A percentile compares a stretch with the other conserved stretches of the same genome.
Evolutionary conservation across 352 stramenopile species (phyloP).

Genomic region (Phytophthora meadii): DNA sequence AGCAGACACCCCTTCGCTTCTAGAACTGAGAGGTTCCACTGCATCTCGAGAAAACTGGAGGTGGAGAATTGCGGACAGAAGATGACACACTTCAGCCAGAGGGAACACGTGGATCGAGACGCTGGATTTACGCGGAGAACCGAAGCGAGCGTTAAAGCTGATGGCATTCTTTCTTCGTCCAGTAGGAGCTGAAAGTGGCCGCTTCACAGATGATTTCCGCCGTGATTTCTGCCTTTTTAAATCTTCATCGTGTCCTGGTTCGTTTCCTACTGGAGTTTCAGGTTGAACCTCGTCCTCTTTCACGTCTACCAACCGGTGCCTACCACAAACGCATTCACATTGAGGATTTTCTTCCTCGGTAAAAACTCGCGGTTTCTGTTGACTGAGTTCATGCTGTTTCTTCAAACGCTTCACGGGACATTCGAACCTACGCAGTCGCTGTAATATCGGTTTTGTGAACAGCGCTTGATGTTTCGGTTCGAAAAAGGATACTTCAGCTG

Average conservation of each 20-base stretch:
- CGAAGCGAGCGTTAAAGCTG: slow-evolving; percentile 44
- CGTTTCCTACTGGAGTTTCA: slow-evolving; percentile 1
- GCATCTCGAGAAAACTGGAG: slow-evolving; percentile 66
- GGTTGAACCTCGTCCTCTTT: slow-evolving; percentile 17
- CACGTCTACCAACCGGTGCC: slow-evolving; percentile 45
- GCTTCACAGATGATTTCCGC: slow-evolving; percentile 42
- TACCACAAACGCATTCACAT: slow-evolving; percentile 60
- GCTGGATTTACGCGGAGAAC: slow-evolving; percentile 40
- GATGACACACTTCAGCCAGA: slow-evolving; percentile 63
- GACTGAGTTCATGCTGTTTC: slow-evolving; percentile 57
- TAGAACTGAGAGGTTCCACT: slow-evolving; percentile 17
- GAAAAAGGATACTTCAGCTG: slow-evolving; percentile 54
- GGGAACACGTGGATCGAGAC: slow-evolving; percentile 56
- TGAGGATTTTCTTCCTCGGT: slow-evolving; percentile 12
- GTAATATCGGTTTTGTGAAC: slow-evolving; percentile 28
- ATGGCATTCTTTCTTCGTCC: slow-evolving; percentile 55
- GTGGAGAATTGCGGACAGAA: slow-evolving; percentile 67
- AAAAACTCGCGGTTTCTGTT: slow-evolving; percentile 1
- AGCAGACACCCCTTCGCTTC: slow-evolving; percentile 19
- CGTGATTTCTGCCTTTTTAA: slow-evolving; percentile 27
- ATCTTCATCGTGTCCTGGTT: slow-evolving; percentile 14
- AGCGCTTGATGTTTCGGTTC: slow-evolving; percentile 16
- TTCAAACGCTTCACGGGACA: slow-evolving; percentile 50
- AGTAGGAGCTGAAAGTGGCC: slow-evolving; percentile 33
- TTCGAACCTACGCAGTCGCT: slow-evolving; percentile 50